Percentiles rank a stretch among this genome's conserved stretches.
These are phyloP conservation scores for Gossypium turneri DNA, from an alignment of 345 rosid genomes.

Conservation along the genomic window DNA sequence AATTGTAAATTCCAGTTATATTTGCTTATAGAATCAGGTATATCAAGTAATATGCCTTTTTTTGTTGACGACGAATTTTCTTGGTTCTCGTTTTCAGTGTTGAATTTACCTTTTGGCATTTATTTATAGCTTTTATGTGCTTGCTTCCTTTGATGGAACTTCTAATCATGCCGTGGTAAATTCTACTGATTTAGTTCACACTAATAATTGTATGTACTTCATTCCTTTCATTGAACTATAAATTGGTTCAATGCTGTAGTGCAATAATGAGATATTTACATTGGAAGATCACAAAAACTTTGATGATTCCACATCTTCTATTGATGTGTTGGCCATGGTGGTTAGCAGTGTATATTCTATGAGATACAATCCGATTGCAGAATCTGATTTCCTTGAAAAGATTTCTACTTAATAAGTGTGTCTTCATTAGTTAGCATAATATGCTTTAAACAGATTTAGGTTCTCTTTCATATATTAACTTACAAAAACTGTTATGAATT, in stretches of 20 bases:
- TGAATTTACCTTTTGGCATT: neutral
- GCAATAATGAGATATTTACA: neutral
- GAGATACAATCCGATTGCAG: neutral
- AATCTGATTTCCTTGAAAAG: neutral
- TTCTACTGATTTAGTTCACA: neutral
- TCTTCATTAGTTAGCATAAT: neutral
- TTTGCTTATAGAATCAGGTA: neutral
- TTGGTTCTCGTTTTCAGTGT: neutral
- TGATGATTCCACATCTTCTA: neutral
- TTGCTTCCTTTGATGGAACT: neutral
- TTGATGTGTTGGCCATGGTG: neutral
- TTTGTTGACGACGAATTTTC: neutral
- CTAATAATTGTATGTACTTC: neutral
- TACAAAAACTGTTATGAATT: conserved; percentile 11
- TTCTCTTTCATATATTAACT: neutral
- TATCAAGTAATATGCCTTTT: neutral
- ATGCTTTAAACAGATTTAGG: neutral
- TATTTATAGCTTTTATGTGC: neutral
- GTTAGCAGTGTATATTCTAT: neutral
- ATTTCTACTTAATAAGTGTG: neutral
- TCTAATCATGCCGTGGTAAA: neutral
- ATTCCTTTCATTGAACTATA: neutral
- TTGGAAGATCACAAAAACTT: neutral
- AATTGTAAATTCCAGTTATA: neutral
- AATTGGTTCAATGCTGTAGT: neutral